Base-by-base conservation (phyloP, 1,284 basidiomycete species). In the Hymenochaete sp. region DNA sequence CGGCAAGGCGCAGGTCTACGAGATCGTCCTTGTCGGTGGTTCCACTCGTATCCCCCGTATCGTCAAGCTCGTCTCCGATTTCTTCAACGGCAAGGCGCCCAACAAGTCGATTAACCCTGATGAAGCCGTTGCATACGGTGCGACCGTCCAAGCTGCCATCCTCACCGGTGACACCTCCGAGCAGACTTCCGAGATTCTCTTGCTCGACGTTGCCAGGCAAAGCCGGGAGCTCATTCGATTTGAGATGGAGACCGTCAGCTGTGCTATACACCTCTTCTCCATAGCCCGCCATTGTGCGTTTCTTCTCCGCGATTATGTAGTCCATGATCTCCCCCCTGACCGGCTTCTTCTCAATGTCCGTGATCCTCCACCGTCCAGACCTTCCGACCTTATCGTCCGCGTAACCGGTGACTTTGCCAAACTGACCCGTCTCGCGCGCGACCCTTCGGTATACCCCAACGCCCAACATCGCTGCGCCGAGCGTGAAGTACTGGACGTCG, bases 81-180 rank as follows among this genome's bases (percentile, higher is more conserved):
- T 91, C 79, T 98, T 98, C 65, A 69, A 97, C 93, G 93, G 93
- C 65, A 91, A 92, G 73, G 87, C 92, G 73, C 89, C 85, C 60
- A 90, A 89, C 77, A 89, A 89, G 75, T 84, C 77, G 66, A 98
- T 98, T 79, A 98, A 98, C 83, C 96, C 95, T 53, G 95, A 98
- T 60, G 95, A 98, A 73, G 96, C 96, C 51, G 95, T 98, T 55
- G 95, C 96, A 29, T 97, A 97, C 70, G 95, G 95, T 75, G 96
- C 95, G 55, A 93, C 95, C 54, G 93, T 98, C 59, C 95, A 98
- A 73, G 95, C 92, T 50, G 95, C 92, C 60, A 96, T 98, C 58
- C 84, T 98, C 49, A 92, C 93, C 51, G 93, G 93, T 77, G 93
- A 98, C 71, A 98, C 95, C 53, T 95, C 97, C 66, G 91, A 97